Base-by-base conservation (phyloP, 2,329 filamentous ascomycete species). In the Penicillium olsonii region DNA sequence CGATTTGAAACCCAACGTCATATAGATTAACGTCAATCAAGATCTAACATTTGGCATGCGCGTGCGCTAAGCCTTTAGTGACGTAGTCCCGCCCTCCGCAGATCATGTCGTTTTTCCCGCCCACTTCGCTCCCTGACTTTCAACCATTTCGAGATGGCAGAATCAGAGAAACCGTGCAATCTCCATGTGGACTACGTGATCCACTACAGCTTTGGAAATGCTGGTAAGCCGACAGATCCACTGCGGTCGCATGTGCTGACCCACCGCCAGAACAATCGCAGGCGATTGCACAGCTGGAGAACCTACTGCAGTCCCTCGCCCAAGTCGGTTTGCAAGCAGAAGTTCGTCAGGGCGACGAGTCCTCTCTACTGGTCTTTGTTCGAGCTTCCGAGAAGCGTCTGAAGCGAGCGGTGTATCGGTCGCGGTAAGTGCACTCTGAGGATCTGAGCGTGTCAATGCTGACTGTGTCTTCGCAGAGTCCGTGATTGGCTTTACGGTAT, bases 401-500 rank as follows among this genome's bases (percentile, higher is more conserved):
- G 56, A 82, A 81, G 53, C 84, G 85, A 57, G 91, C 95, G 60
- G 83, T 96, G 44, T 96, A 96, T 74, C 84, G 90, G 57, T 89
- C 88, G 45, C 84, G 84, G 84, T 84, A 66, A 39, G 67, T 48
- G 34, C 8, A 10, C 18, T 24, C 3, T 27, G 33, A 18, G 33
- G 15, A 26, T 22, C 15, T 19, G 10, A 46, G 38, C 26, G 18
- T 24, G 22, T 12, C 27, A 29, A 48, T 42, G 5, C 12, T 54
- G 27, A 43, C 33, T 14, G 29, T 10, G 31, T 15, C 5, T 38
- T n/a, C 37, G 5, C 50, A 88, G 94, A 51, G 87, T 97, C 24
- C 88, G 91, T 66, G 94, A 99, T 72, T 99, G 92, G 91, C 85
- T 99, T 29, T 88, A 95, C 70, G 92, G 92, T 47, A 87, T 97